A percentile compares a stretch with the other conserved stretches of the same genome.
Conservation (phyloP, 208 protist genomes). For the Giardia muris region DNA sequence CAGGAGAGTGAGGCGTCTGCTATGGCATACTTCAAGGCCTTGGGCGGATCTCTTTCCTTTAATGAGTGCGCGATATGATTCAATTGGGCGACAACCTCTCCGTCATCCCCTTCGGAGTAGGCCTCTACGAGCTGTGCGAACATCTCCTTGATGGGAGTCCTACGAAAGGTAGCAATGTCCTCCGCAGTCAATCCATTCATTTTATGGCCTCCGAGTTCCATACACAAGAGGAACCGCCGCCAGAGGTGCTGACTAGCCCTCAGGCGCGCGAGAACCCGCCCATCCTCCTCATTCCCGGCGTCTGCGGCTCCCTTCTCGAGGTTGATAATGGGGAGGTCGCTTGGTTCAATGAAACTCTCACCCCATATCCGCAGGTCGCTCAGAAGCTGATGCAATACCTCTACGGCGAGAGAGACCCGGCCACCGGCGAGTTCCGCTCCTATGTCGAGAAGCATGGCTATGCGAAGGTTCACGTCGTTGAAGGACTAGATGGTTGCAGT, state of each 20-base stretch:
- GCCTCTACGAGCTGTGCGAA: too few relatives aligned
- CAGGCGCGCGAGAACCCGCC: not conserved
- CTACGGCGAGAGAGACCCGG: not conserved
- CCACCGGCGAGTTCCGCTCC: not conserved
- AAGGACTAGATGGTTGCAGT: not conserved
- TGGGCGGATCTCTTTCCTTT: too few relatives aligned
- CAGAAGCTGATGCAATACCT: not conserved
- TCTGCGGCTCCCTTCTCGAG: not conserved
- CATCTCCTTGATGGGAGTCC: too few relatives aligned
- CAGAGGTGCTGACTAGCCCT: not conserved
- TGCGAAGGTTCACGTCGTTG: not conserved
- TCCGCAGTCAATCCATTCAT: too few relatives aligned
- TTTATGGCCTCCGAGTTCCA: too few relatives aligned
- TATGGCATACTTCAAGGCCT: too few relatives aligned
- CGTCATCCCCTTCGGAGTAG: too few relatives aligned
- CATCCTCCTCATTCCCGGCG: slow-evolving; percentile 19
- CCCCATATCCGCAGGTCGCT: not conserved
- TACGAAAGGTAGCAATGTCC: too few relatives aligned
- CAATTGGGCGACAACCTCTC: too few relatives aligned
- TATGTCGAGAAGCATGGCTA: not conserved
- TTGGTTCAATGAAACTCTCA: not conserved
- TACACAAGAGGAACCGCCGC: too few relatives aligned
- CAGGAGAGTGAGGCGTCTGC: too few relatives aligned
- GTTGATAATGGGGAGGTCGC: not conserved
- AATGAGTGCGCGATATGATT: too few relatives aligned